Percentiles rank a stretch among this genome's conserved stretches.
These are phyloP conservation scores for Heterobasidion occidentale DNA, from an alignment of 1,284 basidiomycete species.

Conservation along the genomic window DNA sequence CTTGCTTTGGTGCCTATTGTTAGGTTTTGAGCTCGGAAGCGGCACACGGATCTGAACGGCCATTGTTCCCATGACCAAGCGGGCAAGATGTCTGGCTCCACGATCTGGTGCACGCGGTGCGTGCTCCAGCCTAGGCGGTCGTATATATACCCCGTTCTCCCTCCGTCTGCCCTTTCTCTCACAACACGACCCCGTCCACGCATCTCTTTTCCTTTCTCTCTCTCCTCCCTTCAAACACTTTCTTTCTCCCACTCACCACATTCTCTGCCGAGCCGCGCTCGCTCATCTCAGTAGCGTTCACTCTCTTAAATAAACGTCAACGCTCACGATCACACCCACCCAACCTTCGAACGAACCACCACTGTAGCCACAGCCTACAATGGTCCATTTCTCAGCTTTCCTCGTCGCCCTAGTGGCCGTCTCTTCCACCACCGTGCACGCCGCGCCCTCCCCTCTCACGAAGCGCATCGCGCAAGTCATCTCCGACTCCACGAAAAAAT, in stretches of 20 bases:
- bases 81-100: too few species aligned
- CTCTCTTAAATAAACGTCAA: not conserved
- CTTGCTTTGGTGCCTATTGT: too few species aligned
- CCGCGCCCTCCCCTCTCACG: constrained; percentile 16
- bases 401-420: constrained; percentile 10
- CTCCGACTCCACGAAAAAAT: constrained; percentile 27
- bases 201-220: not conserved
- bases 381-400: constrained; percentile 14
- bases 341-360: not conserved
- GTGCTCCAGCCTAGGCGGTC: not conserved
- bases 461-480: constrained; percentile 36
- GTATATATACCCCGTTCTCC: not conserved
- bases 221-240: not conserved
- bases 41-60: too few species aligned
- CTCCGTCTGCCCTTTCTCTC: not conserved
- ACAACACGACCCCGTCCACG: not conserved
- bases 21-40: too few species aligned
- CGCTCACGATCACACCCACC: not conserved
- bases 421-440: constrained; percentile 2
- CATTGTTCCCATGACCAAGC: too few species aligned
- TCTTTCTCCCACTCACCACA: not conserved
- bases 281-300: not conserved
- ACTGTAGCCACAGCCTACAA: not conserved
- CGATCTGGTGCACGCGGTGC: too few species aligned
- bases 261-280: not conserved